These are phyloP conservation scores for Mortierella sp. DNA, from an alignment of 371 early-diverging fungal species.

Conservation along the genomic window DNA sequence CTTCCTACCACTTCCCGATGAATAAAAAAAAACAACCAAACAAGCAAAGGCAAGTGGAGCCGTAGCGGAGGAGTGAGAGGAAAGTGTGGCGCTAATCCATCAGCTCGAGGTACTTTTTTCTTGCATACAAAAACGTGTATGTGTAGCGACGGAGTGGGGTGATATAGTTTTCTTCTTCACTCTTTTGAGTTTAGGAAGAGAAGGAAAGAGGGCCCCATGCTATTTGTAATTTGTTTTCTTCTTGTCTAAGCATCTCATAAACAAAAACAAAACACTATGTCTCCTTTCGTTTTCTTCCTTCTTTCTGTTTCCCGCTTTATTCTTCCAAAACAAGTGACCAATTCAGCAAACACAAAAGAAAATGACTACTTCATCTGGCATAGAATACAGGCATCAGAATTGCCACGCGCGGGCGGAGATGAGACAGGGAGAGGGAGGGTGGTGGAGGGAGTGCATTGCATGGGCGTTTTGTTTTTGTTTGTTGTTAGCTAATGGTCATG, in stretches of 20 bases:
- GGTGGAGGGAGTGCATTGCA: neutral
- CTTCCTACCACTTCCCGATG: no score
- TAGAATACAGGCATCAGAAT: neutral
- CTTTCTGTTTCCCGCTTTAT: neutral
- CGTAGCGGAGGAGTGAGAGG: no score
- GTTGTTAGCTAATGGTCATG: no score
- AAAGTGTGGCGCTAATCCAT: neutral
- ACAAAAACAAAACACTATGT: neutral
- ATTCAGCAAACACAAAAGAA: neutral
- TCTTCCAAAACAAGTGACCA: conserved; percentile 1
- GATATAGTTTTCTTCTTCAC: neutral
- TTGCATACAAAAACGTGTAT: neutral
- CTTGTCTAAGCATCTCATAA: neutral
- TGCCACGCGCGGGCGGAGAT: neutral
- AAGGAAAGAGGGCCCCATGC: neutral
- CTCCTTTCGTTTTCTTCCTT: neutral
- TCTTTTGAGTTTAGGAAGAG: neutral
- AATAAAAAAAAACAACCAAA: no score
- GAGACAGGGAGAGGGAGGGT: neutral
- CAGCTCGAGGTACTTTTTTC: neutral
- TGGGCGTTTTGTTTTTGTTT: neutral
- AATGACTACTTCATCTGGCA: neutral
- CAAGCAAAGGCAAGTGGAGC: no score
- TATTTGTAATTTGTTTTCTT: conserved; percentile 1
- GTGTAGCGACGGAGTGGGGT: neutral